A percentile compares a stretch with the other conserved stretches of the same genome.
Conservation (phyloP, 1,139 yeast genomes). For the Blastobotrys ciferrii region DNA sequence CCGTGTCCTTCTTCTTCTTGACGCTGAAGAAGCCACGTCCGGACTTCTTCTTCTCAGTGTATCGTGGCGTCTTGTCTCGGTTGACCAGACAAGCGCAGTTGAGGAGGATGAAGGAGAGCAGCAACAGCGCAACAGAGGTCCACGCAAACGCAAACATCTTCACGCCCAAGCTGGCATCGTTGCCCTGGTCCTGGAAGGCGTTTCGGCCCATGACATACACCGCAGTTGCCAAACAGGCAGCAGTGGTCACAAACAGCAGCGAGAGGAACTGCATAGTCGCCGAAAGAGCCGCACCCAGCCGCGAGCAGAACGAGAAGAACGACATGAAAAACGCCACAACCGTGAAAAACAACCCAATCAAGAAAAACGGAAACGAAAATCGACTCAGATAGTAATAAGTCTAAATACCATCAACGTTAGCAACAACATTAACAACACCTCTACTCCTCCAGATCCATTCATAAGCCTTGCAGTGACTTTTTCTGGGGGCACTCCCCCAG, state of each 20-base stretch:
- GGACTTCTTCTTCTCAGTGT: too few species aligned
- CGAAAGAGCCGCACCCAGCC: conserved; percentile 36
- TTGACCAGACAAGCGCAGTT: conserved; percentile 31
- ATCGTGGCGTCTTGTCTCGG: background rate
- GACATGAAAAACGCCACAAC: conserved; percentile 47
- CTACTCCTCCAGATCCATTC: background rate
- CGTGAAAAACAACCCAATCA: conserved; percentile 59
- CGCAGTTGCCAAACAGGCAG: conserved; percentile 65
- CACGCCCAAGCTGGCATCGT: conserved; percentile 52
- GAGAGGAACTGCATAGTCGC: conserved; percentile 43
- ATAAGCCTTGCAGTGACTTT: background rate
- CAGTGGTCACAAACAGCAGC: conserved; percentile 51
- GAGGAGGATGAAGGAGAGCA: conserved; percentile 38
- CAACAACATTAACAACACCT: conserved; percentile 1
- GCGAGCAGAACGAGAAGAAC: conserved; percentile 35
- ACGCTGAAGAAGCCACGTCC: conserved; percentile 7
- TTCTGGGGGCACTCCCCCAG: too few species aligned
- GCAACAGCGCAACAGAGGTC: conserved; percentile 53
- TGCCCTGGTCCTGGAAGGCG: conserved; percentile 50
- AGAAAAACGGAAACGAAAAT: conserved; percentile 64
- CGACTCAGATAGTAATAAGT: conserved; percentile 62
- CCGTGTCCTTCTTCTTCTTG: conserved; percentile 8
- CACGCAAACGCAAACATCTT: conserved; percentile 63
- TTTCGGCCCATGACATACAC: conserved; percentile 61
- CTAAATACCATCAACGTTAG: too few species aligned